Evolutionary conservation across 1,284 basidiomycete genomes (phyloP).

Genomic region (Hemileia vastatrix): DNA sequence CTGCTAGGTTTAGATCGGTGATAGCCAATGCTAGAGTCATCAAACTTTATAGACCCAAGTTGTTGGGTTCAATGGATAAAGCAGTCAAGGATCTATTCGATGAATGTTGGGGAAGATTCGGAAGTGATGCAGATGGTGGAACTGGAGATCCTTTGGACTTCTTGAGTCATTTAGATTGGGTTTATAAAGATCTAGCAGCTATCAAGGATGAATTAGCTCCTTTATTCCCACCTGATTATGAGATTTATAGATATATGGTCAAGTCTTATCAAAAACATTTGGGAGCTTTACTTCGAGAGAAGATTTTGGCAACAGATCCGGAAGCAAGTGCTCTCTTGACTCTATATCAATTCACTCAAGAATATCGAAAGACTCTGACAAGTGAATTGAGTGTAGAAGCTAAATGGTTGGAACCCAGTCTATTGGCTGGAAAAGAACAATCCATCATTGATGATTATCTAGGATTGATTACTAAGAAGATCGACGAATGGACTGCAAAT

Average conservation of each 20-base stretch:
- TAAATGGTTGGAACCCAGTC: constrained; percentile 38
- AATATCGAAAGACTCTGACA: constrained; percentile 36
- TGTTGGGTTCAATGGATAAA: constrained; percentile 36
- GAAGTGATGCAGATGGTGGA: constrained; percentile 23
- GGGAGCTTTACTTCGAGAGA: constrained; percentile 32
- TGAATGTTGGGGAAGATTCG: constrained; percentile 36
- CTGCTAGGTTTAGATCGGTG: constrained; percentile 38
- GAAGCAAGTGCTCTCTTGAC: constrained; percentile 38
- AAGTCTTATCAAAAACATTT: constrained; percentile 42
- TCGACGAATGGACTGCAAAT: constrained; percentile 44
- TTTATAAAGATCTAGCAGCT: constrained; percentile 39
- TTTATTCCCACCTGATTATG: constrained; percentile 40
- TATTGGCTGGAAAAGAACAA: constrained; percentile 39
- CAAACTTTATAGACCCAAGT: constrained; percentile 42
- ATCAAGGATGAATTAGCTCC: constrained; percentile 32
- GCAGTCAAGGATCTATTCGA: constrained; percentile 36
- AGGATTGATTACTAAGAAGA: constrained; percentile 40
- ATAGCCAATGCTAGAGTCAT: constrained; percentile 40
- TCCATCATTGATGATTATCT: constrained; percentile 43
- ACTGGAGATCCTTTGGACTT: constrained; percentile 29
- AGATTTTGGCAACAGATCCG: constrained; percentile 36
- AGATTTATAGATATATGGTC: constrained; percentile 36
- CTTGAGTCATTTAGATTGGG: constrained; percentile 36
- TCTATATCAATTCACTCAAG: constrained; percentile 41
- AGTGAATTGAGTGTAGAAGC: constrained; percentile 32